A percentile compares a stretch with the other conserved stretches of the same genome.
These are phyloP conservation scores for Leccinum huronense DNA, from an alignment of 1,284 basidiomycete genomes.

Conservation along the genomic window DNA sequence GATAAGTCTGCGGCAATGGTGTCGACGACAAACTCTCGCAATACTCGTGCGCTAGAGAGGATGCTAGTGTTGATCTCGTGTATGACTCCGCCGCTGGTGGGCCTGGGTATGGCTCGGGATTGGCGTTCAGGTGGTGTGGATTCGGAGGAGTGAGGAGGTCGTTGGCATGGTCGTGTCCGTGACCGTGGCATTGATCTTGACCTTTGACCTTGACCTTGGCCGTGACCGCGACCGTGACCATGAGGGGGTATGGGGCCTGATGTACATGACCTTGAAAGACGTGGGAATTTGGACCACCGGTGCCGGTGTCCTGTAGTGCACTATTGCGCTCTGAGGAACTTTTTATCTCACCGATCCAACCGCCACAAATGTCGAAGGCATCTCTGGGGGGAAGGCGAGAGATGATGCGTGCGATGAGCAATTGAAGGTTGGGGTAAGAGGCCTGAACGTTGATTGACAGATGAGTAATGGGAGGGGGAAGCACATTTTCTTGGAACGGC, in stretches of 20 bases:
- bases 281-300: slow-evolving; percentile 9
- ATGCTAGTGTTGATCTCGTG: slow-evolving; percentile 18
- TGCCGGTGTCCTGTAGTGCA: not conserved
- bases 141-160: slow-evolving; percentile 19
- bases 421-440: slow-evolving; percentile 21
- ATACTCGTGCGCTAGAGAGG: slow-evolving; percentile 17
- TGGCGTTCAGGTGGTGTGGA: slow-evolving; percentile 5
- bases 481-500: slow-evolving; percentile 29
- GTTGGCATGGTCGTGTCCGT: slow-evolving; percentile 12
- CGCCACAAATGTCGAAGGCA: slow-evolving; percentile 30
- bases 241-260: slow-evolving; percentile 1
- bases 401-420: slow-evolving; percentile 22
- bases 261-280: slow-evolving; percentile 16
- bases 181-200: not conserved
- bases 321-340: slow-evolving; percentile 11
- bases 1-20: slow-evolving; percentile 1
- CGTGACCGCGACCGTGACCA: not conserved
- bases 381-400: slow-evolving; percentile 20
- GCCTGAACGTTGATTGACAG: slow-evolving; percentile 52
- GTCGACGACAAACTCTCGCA: slow-evolving; percentile 25
- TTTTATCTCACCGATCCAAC: slow-evolving; percentile 31
- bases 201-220: not conserved
- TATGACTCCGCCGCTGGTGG: slow-evolving; percentile 9
- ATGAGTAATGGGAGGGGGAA: slow-evolving; percentile 44
- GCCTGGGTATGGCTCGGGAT: slow-evolving; percentile 8